Evolutionary conservation across 164 flowering plant genomes (phyloP).

Genomic region (Nymphaea thermarum): DNA sequence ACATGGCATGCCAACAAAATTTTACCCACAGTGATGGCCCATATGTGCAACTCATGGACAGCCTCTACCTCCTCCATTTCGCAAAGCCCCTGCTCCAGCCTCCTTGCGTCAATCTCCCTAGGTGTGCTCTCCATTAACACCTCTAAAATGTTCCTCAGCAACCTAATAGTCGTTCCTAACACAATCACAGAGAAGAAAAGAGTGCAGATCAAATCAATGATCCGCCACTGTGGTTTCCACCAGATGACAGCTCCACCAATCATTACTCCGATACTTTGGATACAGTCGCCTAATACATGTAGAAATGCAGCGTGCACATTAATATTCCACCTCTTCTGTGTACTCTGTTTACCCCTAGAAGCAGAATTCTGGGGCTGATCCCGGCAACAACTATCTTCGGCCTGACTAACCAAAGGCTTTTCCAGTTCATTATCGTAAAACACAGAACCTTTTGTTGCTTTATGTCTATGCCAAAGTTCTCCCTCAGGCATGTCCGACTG

Average conservation of each 20-base stretch:
- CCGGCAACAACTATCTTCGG: background rate
- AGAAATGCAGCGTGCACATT: constrained; percentile 17
- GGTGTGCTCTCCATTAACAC: constrained; percentile 20
- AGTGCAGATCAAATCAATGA: constrained; percentile 14
- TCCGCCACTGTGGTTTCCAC: constrained; percentile 16
- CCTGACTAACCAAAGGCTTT: background rate
- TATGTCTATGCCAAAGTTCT: background rate
- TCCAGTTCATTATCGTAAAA: background rate
- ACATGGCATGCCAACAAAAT: constrained; percentile 19
- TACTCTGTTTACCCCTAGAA: background rate
- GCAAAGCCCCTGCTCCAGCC: constrained; percentile 10
- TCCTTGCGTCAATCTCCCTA: constrained; percentile 13
- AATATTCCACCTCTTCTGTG: constrained; percentile 6
- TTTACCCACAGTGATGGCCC: constrained; percentile 18
- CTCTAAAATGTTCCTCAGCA: constrained; percentile 10
- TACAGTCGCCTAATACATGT: constrained; percentile 14
- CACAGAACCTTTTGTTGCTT: background rate
- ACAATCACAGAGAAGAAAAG: constrained; percentile 18
- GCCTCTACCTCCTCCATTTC: constrained; percentile 16
- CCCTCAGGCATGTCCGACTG: constrained; percentile 28
- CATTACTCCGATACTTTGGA: constrained; percentile 10
- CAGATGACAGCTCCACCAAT: constrained; percentile 17
- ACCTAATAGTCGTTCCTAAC: constrained; percentile 10
- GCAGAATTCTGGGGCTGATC: background rate
- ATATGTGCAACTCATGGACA: constrained; percentile 16